phyloP scores from a whole-genome alignment of 441 rosid genomes.

The Syzygium malaccense region DNA sequence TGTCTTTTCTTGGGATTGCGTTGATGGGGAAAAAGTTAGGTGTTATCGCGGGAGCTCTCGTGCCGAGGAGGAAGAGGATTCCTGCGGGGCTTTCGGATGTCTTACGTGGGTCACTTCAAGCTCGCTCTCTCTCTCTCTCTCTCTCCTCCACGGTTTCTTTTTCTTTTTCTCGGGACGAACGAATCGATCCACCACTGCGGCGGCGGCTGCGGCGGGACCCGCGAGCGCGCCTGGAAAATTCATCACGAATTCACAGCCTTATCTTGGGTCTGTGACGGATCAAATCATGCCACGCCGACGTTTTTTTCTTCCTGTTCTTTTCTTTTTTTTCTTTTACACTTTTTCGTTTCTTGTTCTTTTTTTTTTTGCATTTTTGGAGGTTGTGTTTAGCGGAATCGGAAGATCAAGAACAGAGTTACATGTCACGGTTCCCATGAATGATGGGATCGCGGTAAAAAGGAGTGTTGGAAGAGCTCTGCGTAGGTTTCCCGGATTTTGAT shows the following conservation, averaged over 20 bases:
- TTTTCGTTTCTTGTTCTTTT: neutral
- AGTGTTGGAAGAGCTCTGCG: neutral
- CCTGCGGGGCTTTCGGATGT: neutral
- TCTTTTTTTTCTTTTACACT: neutral
- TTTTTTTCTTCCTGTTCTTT: neutral
- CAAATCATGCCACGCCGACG: neutral
- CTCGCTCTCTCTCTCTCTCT: neutral
- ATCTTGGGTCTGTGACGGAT: neutral
- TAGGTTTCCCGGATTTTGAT: neutral
- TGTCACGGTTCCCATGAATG: fast-evolving
- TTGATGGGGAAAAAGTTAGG: too few species aligned
- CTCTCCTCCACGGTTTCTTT: neutral
- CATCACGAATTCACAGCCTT: neutral
- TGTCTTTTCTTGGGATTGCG: neutral
- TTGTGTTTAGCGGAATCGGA: neutral
- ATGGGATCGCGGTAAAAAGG: neutral
- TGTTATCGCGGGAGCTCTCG: neutral
- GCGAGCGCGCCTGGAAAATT: neutral
- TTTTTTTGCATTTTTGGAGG: neutral
- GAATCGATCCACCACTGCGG: neutral
- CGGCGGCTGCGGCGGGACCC: neutral
- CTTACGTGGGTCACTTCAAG: neutral
- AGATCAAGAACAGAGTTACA: neutral
- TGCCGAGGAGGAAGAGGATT: neutral
- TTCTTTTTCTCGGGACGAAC: neutral